Base-by-base conservation (phyloP, 495 filamentous ascomycete species). In the Penicillium nucicola region DNA sequence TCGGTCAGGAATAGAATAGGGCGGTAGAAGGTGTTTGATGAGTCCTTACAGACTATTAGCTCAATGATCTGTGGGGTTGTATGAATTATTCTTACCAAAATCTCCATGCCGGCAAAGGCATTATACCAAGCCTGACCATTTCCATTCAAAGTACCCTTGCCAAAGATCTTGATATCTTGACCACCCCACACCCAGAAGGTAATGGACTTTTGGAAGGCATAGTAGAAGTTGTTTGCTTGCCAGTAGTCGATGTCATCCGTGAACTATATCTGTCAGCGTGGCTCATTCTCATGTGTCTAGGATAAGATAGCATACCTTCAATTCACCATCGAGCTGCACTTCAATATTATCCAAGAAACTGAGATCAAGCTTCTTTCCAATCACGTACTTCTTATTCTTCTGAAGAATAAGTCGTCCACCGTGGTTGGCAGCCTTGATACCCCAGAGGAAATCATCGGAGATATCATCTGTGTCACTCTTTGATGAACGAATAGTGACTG, bases 141-240 rank as follows among this genome's bases (percentile, higher is more conserved):
- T 1, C 80, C 80, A 55, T 82, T 80, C 30, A 82, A 45, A 13
- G 71, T 64, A 6, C 80, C 80, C 2, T 58, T 57, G 17, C 80
- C 80, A 38, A 71, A 79, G 53, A 84, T 81, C 48, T 75, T 74
- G 59, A 84, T 76, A 56, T 82, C 69, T 42, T 74, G 65, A 5
- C 80, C 80, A 44, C 80, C 80, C 77, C 77, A 83, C 32, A 77
- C 68, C 80, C 78, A 84, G 56, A 81, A 83, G n/a, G 77, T 76
- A 42, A 82, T 77, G 9, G 74, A 79, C 57, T 81, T 79, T 48
- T 83, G 80, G 69, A 82, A 84, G 12, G 71, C 65, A 48, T 81
- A 77, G 46, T 62, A 72, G 62, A 79, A 83, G 54, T 80, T 65
- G 55, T 82, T 77, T 13, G 60, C 68, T 64, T 83, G 79, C 81